phyloP scores from a whole-genome alignment of 1,284 basidiomycete species.

The Tilletia caries region DNA sequence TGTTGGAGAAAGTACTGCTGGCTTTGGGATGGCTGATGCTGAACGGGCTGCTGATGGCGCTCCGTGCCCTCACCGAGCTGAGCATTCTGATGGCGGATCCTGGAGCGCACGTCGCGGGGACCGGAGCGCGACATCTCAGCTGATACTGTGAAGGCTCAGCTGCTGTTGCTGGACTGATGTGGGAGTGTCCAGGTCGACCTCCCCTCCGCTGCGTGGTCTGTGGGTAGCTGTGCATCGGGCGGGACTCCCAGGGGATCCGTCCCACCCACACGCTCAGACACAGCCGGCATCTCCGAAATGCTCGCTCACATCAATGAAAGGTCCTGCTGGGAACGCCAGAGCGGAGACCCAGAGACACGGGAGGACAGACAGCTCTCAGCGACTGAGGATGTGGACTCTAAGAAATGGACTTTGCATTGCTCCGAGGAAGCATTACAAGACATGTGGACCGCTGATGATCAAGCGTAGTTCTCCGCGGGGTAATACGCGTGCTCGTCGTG shows the following conservation, averaged over 20 bases:
- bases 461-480: constrained; percentile 34
- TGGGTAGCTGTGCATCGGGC: too few relatives aligned
- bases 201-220: too few relatives aligned
- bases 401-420: too few relatives aligned
- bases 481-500: constrained; percentile 48
- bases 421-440: too few relatives aligned
- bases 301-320: too few relatives aligned
- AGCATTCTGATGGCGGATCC: constrained; percentile 49
- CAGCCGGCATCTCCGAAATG: too few relatives aligned
- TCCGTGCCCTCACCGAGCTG: constrained; percentile 44
- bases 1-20: constrained; percentile 14
- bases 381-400: too few relatives aligned
- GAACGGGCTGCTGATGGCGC: constrained; percentile 23
- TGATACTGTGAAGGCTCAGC: background rate
- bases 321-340: too few relatives aligned
- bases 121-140: constrained; percentile 7
- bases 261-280: too few relatives aligned
- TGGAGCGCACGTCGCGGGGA: constrained; percentile 37
- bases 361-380: too few relatives aligned
- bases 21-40: constrained; percentile 26
- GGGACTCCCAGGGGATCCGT: too few relatives aligned
- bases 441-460: background rate
- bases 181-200: background rate
- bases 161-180: background rate
- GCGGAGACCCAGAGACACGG: too few relatives aligned